Base-by-base conservation (phyloP, 495 filamentous ascomycete genomes). In the Lasiosphaeria ovina region DNA sequence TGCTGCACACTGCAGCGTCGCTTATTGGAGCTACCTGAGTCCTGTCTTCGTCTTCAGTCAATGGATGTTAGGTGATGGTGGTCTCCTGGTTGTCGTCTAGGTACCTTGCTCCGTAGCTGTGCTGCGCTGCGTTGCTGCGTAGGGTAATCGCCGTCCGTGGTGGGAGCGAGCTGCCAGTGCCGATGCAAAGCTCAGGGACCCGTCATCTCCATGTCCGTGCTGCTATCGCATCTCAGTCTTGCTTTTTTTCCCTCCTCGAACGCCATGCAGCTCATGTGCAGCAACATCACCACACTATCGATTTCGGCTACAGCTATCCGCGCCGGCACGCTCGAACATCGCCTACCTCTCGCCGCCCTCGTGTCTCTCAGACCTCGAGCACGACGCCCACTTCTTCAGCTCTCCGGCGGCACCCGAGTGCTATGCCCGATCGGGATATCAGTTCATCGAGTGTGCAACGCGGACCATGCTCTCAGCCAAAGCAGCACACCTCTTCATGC, bases 271-370 rank as follows among this genome's bases (percentile, higher is more conserved):
- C 14, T 16, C n/a, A 4, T 36, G 3, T 55, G 54, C 54, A 55
- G 54, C 16, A 50, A 9, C 6, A 8, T 35, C 11, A 16, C 31
- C 55, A 50, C 17, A 57, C 55, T 57, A 57, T 57, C 32, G 55
- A 57, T 36, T 31, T 57, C 55, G 55, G 44, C 50, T 57, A 57
- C 34, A 35, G 24, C 44, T 9, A 36, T 24, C 55, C 44, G 44
- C 44, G 24, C 32, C 36, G 14, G 16, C 49, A 31, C 49, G 6
- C 24, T 5, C 14, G 1, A 50, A 51, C 16, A 32, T 6, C 12
- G 11, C 11, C 49, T 24, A 8, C 47, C 7, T 50, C 7, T 50
- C 47, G 16, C 16, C 14, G 16, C 16, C 47, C 49, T 32, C 32
- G 44, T 47, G 12, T n/a, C 16, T n/a, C 44, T n/a, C 44, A n/a